Evolutionary conservation across 768 basidiomycete species (phyloP), one percentile per base, ranked within the genome.

Genomic region (Tylopilus vinaceipallidus): DNA sequence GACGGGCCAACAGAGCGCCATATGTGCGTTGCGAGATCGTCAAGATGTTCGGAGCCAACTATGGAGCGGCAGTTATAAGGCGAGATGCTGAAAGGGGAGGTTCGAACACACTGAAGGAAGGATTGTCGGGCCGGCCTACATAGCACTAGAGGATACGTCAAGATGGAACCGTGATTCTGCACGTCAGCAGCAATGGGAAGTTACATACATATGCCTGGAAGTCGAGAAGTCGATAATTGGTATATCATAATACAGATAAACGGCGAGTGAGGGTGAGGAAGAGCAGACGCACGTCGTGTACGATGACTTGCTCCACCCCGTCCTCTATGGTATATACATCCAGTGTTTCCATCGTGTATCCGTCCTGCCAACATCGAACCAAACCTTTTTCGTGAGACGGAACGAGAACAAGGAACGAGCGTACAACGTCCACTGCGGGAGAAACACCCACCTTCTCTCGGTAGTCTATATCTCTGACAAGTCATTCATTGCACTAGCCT

Each of bases 31-130:
- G 91, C 83, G 4, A 95, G 79, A 3, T 58, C 48, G 33, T 83
- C 79, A n/a, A 93, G 70, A 0, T 87, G 82, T 64, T 95, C 89
- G 7, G 87, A 84, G 3, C 91, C 94, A 40, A 92, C 94, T 95
- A 52, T 45, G 4, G 0, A 1, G 7, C 8, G 3, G 27, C 20
- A 9, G 10, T 33, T n/a, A 42, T 39, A 3, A 35, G 14, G 10
- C 9, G 7, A 10, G 24, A 13, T 9, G n/a, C 19, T 16, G 17
- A 17, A 20, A 2, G 22, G 9, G 17, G 29, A 14, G 24, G 6
- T 3, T 36, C 11, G 20, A 44, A 26, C 82, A 44, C 55, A 95
- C 93, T 75, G 65, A 98, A 97, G 0, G 91, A 92, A 0, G 91
- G 90, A 55, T 95, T 97, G 54, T 91, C 84, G 12, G 82, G 81